Evolutionary conservation across 2,329 filamentous ascomycete genomes (phyloP).

Genomic region (Fusarium sp.): DNA sequence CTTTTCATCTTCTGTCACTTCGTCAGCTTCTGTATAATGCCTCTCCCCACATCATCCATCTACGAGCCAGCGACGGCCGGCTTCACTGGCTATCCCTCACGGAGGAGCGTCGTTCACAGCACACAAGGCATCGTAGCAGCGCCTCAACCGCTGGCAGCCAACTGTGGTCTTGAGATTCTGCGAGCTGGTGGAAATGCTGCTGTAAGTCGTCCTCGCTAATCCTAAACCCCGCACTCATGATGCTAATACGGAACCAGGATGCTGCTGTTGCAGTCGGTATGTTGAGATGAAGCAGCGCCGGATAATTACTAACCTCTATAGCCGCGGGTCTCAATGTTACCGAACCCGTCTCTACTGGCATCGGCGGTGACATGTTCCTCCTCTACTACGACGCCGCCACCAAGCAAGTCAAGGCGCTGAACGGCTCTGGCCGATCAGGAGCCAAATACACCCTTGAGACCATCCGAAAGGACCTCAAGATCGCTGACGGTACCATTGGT

Average conservation of each 20-base stretch:
- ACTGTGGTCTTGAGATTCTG: slow-evolving; percentile 87
- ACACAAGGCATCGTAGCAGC: slow-evolving; percentile 91
- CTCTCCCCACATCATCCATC: slow-evolving; percentile 58
- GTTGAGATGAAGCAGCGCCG: slow-evolving; percentile 32
- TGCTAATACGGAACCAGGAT: slow-evolving; percentile 66
- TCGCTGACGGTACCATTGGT: slow-evolving; percentile 65
- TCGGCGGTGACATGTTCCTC: slow-evolving; percentile 97
- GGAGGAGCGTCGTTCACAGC: slow-evolving; percentile 92
- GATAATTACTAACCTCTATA: slow-evolving; percentile 44
- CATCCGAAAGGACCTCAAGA: slow-evolving; percentile 74
- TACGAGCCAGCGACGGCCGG: slow-evolving; percentile 57
- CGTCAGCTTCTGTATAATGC: slow-evolving; percentile 49
- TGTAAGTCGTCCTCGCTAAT: slow-evolving; percentile 62
- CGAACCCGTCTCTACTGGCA: slow-evolving; percentile 91
- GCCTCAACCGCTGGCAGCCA: slow-evolving; percentile 88
- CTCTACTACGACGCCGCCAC: slow-evolving; percentile 89
- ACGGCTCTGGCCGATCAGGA: slow-evolving; percentile 90
- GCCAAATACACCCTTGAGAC: slow-evolving; percentile 74
- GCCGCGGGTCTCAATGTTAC: slow-evolving; percentile 94
- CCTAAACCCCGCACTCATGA: not conserved
- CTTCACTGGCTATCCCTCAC: slow-evolving; percentile 77
- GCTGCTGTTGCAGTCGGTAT: slow-evolving; percentile 92
- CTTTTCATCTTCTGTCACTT: not conserved
- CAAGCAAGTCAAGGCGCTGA: slow-evolving; percentile 85
- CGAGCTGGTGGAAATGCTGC: slow-evolving; percentile 92